Percentiles rank a stretch among this genome's conserved stretches.
phyloP scores from a whole-genome alignment of 352 stramenopile genomes.

The Globisporangium middletonii region DNA sequence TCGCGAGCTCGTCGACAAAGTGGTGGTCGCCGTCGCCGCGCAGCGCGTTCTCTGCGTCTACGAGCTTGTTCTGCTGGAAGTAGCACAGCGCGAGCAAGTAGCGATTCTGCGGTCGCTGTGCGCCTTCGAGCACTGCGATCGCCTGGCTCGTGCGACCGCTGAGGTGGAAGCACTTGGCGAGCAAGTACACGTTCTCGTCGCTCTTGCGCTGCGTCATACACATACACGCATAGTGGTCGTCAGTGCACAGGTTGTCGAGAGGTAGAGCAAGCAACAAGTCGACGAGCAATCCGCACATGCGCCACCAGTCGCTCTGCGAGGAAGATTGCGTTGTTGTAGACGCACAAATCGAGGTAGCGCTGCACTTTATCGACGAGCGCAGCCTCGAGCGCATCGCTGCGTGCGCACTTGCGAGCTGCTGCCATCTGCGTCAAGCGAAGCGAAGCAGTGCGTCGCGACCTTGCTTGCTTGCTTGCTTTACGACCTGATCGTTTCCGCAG shows the following conservation, averaged over 20 bases:
- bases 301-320: slow-evolving; percentile 77
- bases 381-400: slow-evolving; percentile 32
- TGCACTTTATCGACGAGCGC: slow-evolving; percentile 43
- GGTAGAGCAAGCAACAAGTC: neutral
- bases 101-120: slow-evolving; percentile 40
- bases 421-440: neutral
- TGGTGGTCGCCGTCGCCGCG: slow-evolving; percentile 35
- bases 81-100: slow-evolving; percentile 69
- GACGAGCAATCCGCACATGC: slow-evolving; percentile 35
- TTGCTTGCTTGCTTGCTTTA: neutral
- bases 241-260: neutral
- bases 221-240: neutral
- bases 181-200: slow-evolving; percentile 46
- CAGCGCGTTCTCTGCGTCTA: slow-evolving; percentile 90
- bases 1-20: slow-evolving; percentile 17
- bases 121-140: slow-evolving; percentile 45
- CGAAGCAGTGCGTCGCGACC: neutral
- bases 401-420: neutral
- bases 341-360: slow-evolving; percentile 40
- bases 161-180: slow-evolving; percentile 67
- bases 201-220: slow-evolving; percentile 29
- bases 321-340: slow-evolving; percentile 71
- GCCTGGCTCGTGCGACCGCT: slow-evolving; percentile 44
- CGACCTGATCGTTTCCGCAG: too few species aligned
- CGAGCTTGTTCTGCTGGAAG: slow-evolving; percentile 59